phyloP scores from a whole-genome alignment of 2,329 filamentous ascomycete genomes.

The Aplosporella prunicola region DNA sequence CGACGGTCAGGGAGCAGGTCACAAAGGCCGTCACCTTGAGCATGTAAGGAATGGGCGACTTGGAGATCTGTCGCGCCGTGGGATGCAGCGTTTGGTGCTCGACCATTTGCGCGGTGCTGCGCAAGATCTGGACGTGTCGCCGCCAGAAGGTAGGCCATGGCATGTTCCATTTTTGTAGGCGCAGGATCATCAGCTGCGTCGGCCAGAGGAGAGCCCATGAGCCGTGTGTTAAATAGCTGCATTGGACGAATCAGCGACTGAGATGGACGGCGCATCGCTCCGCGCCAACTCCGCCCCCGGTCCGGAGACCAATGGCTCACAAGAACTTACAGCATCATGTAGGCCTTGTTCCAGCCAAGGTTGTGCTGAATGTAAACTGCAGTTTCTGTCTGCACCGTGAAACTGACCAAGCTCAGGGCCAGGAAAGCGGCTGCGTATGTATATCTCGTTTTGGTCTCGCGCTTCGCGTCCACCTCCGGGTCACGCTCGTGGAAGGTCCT shows the following conservation, averaged over 20 bases:
- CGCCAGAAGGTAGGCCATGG: conserved; percentile 85
- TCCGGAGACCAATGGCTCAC: background rate
- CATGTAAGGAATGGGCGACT: conserved; percentile 62
- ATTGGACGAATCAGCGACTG: background rate
- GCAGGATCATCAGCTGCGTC: conserved; percentile 66
- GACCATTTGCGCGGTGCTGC: conserved; percentile 73
- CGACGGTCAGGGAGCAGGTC: conserved; percentile 77
- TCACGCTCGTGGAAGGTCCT: conserved; percentile 70
- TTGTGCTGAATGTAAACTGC: conserved; percentile 91
- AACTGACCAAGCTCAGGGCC: conserved; percentile 70
- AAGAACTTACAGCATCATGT: conserved; percentile 78
- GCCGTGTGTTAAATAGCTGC: conserved; percentile 77
- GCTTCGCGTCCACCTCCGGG: conserved; percentile 54
- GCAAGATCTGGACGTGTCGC: conserved; percentile 53
- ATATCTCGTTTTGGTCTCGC: conserved; percentile 71
- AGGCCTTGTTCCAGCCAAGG: conserved; percentile 93
- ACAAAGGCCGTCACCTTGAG: conserved; percentile 69
- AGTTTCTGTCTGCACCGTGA: conserved; percentile 91
- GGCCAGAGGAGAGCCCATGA: conserved; percentile 92
- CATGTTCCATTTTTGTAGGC: conserved; percentile 65
- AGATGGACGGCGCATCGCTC: too few species aligned
- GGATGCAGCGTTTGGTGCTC: conserved; percentile 66
- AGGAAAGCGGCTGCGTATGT: conserved; percentile 80
- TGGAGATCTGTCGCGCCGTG: conserved; percentile 35
- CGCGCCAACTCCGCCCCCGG: too few species aligned